Percentiles rank a stretch among this genome's conserved stretches.
phyloP scores from a whole-genome alignment of 306 rosid species.

The Abrus pulchellus region DNA sequence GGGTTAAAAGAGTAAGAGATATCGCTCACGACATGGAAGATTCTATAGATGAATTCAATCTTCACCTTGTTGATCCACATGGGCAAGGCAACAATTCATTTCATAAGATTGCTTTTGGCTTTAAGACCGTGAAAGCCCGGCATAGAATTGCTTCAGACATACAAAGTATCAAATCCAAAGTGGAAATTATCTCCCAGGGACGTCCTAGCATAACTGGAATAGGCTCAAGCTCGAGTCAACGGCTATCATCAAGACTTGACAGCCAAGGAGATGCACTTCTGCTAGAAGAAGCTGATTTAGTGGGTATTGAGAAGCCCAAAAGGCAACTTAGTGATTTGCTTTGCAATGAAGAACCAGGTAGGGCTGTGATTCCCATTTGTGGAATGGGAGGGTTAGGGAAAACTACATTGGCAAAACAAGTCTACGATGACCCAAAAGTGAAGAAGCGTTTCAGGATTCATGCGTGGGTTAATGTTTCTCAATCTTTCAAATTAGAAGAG shows the following conservation, averaged over 20 bases:
- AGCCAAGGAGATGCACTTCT: slow-evolving; percentile 71
- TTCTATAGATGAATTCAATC: slow-evolving; percentile 57
- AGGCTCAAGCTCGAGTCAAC: slow-evolving; percentile 22
- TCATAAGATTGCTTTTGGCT: background rate
- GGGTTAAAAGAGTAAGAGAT: slow-evolving; percentile 60
- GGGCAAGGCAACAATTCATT: background rate
- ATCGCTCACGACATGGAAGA: slow-evolving; percentile 65
- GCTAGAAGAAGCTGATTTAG: slow-evolving; percentile 70
- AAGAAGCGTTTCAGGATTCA: slow-evolving; percentile 57
- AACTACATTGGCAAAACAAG: slow-evolving; percentile 66
- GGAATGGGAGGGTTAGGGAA: slow-evolving; percentile 77
- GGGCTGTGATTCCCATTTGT: slow-evolving; percentile 55
- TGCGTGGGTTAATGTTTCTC: slow-evolving; percentile 63
- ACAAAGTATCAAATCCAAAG: slow-evolving; percentile 51
- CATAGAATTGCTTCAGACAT: slow-evolving; percentile 50
- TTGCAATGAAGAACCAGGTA: slow-evolving; percentile 50
- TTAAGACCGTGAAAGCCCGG: slow-evolving; percentile 45
- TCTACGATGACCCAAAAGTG: slow-evolving; percentile 60
- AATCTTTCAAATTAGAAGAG: slow-evolving; percentile 48
- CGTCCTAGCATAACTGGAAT: slow-evolving; percentile 44
- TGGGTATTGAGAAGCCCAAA: slow-evolving; percentile 68
- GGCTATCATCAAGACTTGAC: slow-evolving; percentile 45
- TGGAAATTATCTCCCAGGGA: slow-evolving; percentile 41
- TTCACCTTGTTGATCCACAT: slow-evolving; percentile 45
- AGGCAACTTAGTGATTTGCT: slow-evolving; percentile 55